Conservation (phyloP, 257 asterid species). For the Salvia splendens region DNA sequence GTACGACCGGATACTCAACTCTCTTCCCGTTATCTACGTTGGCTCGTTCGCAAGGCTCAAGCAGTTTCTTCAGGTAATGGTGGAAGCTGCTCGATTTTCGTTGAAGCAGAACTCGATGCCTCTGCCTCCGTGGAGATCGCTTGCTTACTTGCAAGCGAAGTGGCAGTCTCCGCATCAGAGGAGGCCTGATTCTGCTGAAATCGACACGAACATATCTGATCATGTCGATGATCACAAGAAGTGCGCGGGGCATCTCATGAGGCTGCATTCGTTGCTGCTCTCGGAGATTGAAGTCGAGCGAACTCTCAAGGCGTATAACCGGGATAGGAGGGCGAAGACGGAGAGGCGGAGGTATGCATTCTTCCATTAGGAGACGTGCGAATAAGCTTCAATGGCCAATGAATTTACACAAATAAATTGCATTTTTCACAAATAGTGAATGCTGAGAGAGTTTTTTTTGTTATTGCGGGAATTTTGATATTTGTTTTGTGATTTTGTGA, state of each 20-base stretch:
- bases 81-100: slow-evolving; percentile 71
- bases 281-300: slow-evolving; percentile 53
- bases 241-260: slow-evolving; percentile 53
- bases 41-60: slow-evolving; percentile 59
- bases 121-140: slow-evolving; percentile 81
- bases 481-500: not conserved
- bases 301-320: slow-evolving; percentile 42
- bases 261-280: slow-evolving; percentile 45
- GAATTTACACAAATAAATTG: not conserved
- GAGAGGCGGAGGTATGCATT: slow-evolving; percentile 37
- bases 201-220: not conserved
- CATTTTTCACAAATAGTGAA: slow-evolving; percentile 17
- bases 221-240: slow-evolving; percentile 48
- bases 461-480: slow-evolving; percentile 7
- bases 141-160: slow-evolving; percentile 60
- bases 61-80: slow-evolving; percentile 70
- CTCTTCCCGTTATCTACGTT: slow-evolving; percentile 65
- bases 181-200: slow-evolving; percentile 37
- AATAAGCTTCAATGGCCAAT: not conserved
- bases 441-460: slow-evolving; percentile 26
- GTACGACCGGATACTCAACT: slow-evolving; percentile 53
- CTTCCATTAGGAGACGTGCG: slow-evolving; percentile 12
- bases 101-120: slow-evolving; percentile 82
- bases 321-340: slow-evolving; percentile 39
- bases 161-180: slow-evolving; percentile 63